Conservation (phyloP, 768 basidiomycete species). For the Hemileccinum impolitum region DNA sequence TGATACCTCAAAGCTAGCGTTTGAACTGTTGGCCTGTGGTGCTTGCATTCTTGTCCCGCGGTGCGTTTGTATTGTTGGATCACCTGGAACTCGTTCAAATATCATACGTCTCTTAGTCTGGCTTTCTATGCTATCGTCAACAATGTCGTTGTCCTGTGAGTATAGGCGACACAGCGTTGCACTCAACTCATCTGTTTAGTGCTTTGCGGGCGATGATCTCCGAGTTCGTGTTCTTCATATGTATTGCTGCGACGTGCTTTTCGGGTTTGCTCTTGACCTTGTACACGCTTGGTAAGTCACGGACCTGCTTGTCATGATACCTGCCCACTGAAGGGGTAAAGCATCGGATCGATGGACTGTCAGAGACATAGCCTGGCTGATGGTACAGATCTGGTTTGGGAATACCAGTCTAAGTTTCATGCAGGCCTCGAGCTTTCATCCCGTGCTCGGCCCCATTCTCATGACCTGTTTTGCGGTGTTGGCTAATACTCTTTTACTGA, state of each 20-base stretch:
- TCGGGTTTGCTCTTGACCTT: conserved; percentile 67
- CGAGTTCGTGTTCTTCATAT: conserved; percentile 77
- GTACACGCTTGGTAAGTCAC: conserved; percentile 43
- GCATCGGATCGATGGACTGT: conserved; percentile 27
- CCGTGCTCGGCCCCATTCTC: conserved; percentile 70
- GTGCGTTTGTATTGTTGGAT: conserved; percentile 30
- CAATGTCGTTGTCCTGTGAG: conserved; percentile 76
- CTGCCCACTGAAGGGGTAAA: conserved; percentile 29
- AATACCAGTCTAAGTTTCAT: conserved; percentile 62
- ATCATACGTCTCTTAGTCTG: conserved; percentile 38
- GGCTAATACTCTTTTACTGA: conserved; percentile 74
- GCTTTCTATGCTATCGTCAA: conserved; percentile 81
- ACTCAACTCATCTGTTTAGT: conserved; percentile 36
- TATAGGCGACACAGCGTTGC: neutral
- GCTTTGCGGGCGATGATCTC: conserved; percentile 80
- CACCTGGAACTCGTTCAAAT: neutral
- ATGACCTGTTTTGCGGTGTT: conserved; percentile 80
- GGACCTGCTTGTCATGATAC: neutral
- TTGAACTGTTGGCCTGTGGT: conserved; percentile 81
- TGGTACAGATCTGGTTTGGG: conserved; percentile 87
- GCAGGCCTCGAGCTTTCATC: conserved; percentile 59
- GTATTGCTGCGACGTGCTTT: conserved; percentile 74
- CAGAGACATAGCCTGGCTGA: conserved; percentile 71
- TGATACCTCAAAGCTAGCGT: conserved; percentile 55
- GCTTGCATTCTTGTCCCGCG: conserved; percentile 86